These are phyloP conservation scores for Mortierella sp. DNA, from an alignment of 371 early-diverging fungal species.

Conservation along the genomic window DNA sequence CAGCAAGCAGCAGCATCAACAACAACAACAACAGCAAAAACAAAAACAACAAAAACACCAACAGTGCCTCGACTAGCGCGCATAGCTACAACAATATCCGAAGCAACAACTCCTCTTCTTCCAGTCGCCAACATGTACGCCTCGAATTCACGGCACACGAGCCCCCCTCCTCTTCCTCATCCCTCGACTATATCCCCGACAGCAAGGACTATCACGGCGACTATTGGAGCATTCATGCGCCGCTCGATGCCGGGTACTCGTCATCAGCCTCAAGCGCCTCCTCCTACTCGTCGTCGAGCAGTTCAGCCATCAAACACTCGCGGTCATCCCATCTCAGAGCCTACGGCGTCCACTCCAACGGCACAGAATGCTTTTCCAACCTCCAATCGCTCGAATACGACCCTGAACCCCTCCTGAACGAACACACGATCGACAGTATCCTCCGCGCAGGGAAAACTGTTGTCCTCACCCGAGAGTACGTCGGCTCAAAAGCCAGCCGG, in stretches of 20 bases:
- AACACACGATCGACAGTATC: slow-evolving; percentile 65
- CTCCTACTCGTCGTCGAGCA: slow-evolving; percentile 33
- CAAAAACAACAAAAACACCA: background rate
- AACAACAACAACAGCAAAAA: background rate
- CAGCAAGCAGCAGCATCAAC: background rate
- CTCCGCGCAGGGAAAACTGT: slow-evolving; percentile 66
- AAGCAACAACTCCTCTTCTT: slow-evolving; percentile 8
- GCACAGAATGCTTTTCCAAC: slow-evolving; percentile 64
- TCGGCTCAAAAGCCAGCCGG: slow-evolving; percentile 34
- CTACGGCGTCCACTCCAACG: slow-evolving; percentile 30
- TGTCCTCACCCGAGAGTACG: slow-evolving; percentile 70
- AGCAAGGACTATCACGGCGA: slow-evolving; percentile 36
- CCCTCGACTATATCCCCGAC: slow-evolving; percentile 18
- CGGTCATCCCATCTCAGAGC: slow-evolving; percentile 21
- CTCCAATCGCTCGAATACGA: slow-evolving; percentile 71
- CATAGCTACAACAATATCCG: slow-evolving; percentile 16
- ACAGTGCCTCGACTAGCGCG: slow-evolving; percentile 9
- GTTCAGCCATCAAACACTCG: slow-evolving; percentile 30
- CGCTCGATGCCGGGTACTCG: slow-evolving; percentile 53
- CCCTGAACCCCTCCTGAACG: slow-evolving; percentile 66
- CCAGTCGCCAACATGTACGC: background rate
- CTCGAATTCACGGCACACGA: slow-evolving; percentile 12
- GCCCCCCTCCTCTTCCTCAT: background rate
- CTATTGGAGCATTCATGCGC: slow-evolving; percentile 41
- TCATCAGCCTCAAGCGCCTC: slow-evolving; percentile 48